Percentiles rank a stretch among this genome's conserved stretches.
These are phyloP conservation scores for Nicotiana sylvestris DNA, from an alignment of 257 asterid genomes.

Conservation along the genomic window DNA sequence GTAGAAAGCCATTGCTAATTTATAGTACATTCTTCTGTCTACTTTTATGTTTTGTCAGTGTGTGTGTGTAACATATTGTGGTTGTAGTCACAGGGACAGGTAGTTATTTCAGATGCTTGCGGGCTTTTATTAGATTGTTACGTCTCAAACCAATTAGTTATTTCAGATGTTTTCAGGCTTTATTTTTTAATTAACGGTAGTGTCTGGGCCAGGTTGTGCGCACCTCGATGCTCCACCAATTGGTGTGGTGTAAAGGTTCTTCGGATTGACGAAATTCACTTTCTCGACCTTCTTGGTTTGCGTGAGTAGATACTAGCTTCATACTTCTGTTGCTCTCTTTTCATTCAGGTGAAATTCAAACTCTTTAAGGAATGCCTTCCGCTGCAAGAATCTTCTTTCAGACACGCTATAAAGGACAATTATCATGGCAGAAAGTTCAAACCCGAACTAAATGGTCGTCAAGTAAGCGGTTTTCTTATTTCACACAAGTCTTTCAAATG, in stretches of 20 bases:
- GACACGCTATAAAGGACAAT: slow-evolving; percentile 48
- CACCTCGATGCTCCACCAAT: too few species aligned
- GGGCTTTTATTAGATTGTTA: too few species aligned
- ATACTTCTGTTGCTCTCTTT: slow-evolving; percentile 20
- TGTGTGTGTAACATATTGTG: background rate
- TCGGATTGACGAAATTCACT: background rate
- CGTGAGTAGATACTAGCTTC: background rate
- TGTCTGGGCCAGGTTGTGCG: too few species aligned
- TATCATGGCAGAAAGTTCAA: slow-evolving; percentile 56
- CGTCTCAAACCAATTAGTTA: too few species aligned
- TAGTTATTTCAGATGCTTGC: too few species aligned
- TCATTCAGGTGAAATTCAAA: slow-evolving; percentile 63
- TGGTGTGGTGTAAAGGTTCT: background rate
- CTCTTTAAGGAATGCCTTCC: slow-evolving; percentile 73
- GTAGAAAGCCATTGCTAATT: background rate
- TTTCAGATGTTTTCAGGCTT: too few species aligned
- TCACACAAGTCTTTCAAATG: background rate
- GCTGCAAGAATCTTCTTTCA: slow-evolving; percentile 52
- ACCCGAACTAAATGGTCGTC: slow-evolving; percentile 58
- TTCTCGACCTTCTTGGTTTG: background rate
- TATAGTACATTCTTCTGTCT: background rate
- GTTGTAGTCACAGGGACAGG: too few species aligned
- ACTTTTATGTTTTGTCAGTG: background rate
- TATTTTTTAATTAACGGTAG: too few species aligned
- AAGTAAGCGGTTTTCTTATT: slow-evolving; percentile 39